Conservation (phyloP, 345 rosid species). For the Ceriops decandra region DNA sequence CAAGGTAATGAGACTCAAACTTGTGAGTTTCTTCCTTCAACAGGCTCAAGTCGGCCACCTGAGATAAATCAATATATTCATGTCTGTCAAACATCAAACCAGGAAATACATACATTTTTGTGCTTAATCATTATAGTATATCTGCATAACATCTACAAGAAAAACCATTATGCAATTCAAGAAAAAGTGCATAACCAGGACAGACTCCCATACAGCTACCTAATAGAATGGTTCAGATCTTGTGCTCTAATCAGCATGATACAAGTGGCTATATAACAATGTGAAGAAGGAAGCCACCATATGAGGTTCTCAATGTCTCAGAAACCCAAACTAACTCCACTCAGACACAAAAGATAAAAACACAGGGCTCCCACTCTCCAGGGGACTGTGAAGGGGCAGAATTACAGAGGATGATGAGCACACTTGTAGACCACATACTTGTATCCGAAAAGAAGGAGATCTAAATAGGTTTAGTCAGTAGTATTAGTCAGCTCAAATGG, state of each 20-base stretch:
- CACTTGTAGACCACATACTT: background rate
- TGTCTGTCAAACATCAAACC: background rate
- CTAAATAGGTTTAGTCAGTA: background rate
- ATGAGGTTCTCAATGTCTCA: background rate
- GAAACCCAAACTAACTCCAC: background rate
- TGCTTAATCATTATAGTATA: too few species aligned
- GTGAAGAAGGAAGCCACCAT: background rate
- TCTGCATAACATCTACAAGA: background rate
- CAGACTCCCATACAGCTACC: background rate
- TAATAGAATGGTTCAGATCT: background rate
- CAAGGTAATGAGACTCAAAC: constrained; percentile 82
- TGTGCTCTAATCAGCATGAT: background rate
- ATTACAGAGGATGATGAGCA: background rate
- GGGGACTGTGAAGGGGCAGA: too few species aligned
- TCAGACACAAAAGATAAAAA: background rate
- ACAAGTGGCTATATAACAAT: background rate
- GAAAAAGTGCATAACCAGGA: too few species aligned
- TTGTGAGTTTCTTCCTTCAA: constrained; percentile 81
- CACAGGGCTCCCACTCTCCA: too few species aligned
- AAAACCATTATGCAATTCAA: background rate
- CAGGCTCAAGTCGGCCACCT: constrained; percentile 82
- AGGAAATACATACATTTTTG: background rate
- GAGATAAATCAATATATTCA: constrained; percentile 19
- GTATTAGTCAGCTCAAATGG: background rate
- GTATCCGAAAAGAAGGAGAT: background rate